phyloP scores from a whole-genome alignment of 345 rosid species.

The Bruguiera parviflora region DNA sequence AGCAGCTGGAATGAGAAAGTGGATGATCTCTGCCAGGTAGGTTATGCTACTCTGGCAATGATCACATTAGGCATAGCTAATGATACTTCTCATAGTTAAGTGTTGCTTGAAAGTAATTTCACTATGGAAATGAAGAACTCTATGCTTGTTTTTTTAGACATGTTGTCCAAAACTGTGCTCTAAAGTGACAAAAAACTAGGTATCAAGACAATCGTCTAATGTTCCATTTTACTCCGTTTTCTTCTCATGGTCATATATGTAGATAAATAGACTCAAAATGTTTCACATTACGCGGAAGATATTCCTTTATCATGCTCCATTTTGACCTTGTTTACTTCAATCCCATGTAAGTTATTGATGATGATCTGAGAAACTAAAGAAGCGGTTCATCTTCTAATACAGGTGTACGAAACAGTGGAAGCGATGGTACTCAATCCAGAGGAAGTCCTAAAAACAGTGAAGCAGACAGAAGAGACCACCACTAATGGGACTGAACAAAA shows the following conservation, averaged over 20 bases:
- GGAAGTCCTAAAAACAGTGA: slow-evolving; percentile 55
- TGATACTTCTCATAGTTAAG: no score
- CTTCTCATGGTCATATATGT: no score
- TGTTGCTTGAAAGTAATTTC: no score
- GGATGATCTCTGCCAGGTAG: slow-evolving; percentile 85
- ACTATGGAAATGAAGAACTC: no score
- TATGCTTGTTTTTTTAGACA: no score
- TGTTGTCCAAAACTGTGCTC: not conserved
- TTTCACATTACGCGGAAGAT: no score
- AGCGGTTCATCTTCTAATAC: slow-evolving; percentile 6
- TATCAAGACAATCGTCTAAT: no score
- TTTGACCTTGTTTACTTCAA: not conserved
- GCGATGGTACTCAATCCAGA: slow-evolving; percentile 65
- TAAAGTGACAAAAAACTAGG: not conserved
- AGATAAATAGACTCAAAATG: no score
- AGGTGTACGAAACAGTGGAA: slow-evolving; percentile 93
- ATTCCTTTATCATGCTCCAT: not conserved
- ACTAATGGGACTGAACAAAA: slow-evolving; percentile 42
- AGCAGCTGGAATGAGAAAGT: slow-evolving; percentile 54
- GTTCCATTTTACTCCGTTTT: no score
- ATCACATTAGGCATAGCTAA: no score
- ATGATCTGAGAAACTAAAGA: not conserved
- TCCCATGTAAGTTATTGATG: not conserved
- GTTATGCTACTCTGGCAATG: no score
- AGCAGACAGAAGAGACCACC: slow-evolving; percentile 42